Base-by-base conservation (phyloP, 805 yeast genomes). In the Saccharomycopsis sp. region DNA sequence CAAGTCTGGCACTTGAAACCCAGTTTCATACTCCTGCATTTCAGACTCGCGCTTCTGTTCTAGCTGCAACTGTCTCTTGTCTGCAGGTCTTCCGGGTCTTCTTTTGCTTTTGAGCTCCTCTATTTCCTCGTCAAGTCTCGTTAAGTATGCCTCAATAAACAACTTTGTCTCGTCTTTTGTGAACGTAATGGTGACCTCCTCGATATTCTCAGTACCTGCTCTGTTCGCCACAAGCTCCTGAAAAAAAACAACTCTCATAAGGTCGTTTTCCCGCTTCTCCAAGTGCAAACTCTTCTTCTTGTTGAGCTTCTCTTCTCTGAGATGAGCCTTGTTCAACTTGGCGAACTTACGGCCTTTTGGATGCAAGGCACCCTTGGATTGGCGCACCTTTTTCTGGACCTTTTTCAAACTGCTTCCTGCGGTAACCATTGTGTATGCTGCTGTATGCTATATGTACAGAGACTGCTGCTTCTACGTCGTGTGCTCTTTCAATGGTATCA, bases 281-380 rank as follows among this genome's bases (percentile, higher is more conserved):
- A 78, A 70, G 64, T 81, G 82, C 54, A 76, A 77, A 21, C 76
- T 70, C 67, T 87, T 88, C 68, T 79, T 82, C 54, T 76, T 75
- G 41, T 76, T 79, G 54, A 92, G 71, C 68, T 87, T 89, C 53
- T 77, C 78, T 62, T 91, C 95, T 70, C 99, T 80, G 51, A 90
- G 72, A 1, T 96, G 82, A n/a, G 97, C 97, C 62, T 94, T 77
- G 57, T 85, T 85, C 54, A 92, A 73, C 68, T 87, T 89, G 70
- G 86, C 86, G 70, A 90, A 87, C 70, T 91, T 92, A 56, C 97
- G 80, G 8, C 97, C 97, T 66, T 85, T 86, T 21, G 96, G 94
- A 68, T 92, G 98, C 64, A 87, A 73, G 44, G 80, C 75, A 50
- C 79, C 81, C 47, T 79, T 81, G 60, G 81, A 74, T 64, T 78